Evolutionary conservation across 2,329 filamentous ascomycete species (phyloP).

Genomic region (Phaeoacremonium minimum): DNA sequence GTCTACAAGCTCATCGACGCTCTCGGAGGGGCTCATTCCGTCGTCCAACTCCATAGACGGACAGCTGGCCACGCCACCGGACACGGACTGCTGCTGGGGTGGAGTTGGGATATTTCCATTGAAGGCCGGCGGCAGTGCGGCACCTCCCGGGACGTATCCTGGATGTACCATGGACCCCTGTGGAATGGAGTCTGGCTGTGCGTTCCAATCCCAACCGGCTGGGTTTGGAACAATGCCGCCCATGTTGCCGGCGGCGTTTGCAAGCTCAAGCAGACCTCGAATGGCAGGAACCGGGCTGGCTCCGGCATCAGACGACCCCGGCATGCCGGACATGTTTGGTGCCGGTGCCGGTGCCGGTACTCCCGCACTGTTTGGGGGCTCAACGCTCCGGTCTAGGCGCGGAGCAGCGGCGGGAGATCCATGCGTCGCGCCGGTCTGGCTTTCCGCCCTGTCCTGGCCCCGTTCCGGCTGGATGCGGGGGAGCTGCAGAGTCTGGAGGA

Average conservation of each 20-base stretch:
- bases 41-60: slow-evolving; percentile 7
- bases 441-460: background rate
- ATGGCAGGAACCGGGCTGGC: background rate
- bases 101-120: background rate
- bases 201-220: background rate
- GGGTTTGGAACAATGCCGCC: background rate
- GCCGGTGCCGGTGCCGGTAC: background rate
- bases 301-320: background rate
- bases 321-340: background rate
- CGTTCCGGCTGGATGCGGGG: background rate
- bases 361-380: background rate
- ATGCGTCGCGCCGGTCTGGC: background rate
- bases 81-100: background rate
- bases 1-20: slow-evolving; percentile 30
- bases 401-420: background rate
- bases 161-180: background rate
- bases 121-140: background rate
- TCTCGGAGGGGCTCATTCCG: slow-evolving; percentile 7
- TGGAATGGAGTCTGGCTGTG: background rate
- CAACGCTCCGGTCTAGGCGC: background rate
- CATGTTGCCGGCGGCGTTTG: background rate
- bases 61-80: background rate
- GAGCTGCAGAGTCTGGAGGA: slow-evolving; percentile 3
- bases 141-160: background rate
- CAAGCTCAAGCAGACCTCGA: background rate